Evolutionary conservation across 1,139 yeast species (phyloP), one percentile per base, ranked within the genome.

Genomic region (Yamadazyma triangularis): DNA sequence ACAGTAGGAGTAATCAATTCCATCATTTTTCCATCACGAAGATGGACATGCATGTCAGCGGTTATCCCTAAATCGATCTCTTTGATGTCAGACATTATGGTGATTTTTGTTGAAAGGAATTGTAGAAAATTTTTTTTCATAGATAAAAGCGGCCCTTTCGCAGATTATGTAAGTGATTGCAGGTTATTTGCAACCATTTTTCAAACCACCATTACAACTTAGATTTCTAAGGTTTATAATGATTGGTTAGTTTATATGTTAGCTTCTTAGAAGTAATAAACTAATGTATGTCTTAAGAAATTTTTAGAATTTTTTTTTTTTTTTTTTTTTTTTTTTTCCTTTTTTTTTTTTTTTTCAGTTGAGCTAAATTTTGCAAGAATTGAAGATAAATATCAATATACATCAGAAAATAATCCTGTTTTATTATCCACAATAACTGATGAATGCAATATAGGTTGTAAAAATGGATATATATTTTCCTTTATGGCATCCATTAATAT

Each of bases 41-140:
- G 73, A 53, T 91, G 99, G 30, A 91, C 97, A 51, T 91, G 99
- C 75, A 87, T 80, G 54, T 91, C 99, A 14, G 96, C 96, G 9
- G 96, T 86, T 34, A 76, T 61, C 5, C 96, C 96, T 26, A 89
- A 65, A 35, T 79, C 73, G 28, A 79, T 65, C 44, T 66, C 68
- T 28, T 39, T 28, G 23, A 34, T 35, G 8, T 9, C 26, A 7
- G 23, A 10, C 23, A 8, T 21, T 8, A 21, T 21, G 9, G 20
- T 6, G n/a, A n/a, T n/a, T n/a, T n/a, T n/a, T n/a, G n/a, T n/a
- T n/a, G n/a, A n/a, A n/a, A n/a, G n/a, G n/a, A n/a, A n/a, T n/a
- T n/a, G n/a, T n/a, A n/a, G n/a, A n/a, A n/a, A n/a, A n/a, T n/a
- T n/a, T n/a, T n/a, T n/a, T n/a, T n/a, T n/a, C n/a, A n/a, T n/a